Percentiles rank a stretch among this genome's conserved stretches.
Evolutionary conservation across 1,139 yeast species (phyloP).

Genomic region (Debaryomycetaceae sp.): DNA sequence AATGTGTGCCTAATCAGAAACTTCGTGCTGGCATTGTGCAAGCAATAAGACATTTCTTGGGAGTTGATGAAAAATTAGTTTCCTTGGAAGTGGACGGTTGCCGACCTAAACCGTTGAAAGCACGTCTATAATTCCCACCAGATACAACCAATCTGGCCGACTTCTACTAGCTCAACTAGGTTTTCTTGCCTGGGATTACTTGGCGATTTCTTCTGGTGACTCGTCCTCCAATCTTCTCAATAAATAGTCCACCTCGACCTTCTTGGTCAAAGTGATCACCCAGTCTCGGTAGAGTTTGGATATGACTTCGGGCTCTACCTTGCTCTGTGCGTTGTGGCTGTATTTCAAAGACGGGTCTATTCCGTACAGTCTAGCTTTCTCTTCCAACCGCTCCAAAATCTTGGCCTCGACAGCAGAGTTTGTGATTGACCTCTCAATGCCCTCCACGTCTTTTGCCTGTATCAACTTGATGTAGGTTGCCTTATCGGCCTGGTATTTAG

Average conservation of each 20-base stretch:
- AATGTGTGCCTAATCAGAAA: too few species aligned
- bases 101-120: too few species aligned
- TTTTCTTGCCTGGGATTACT: background rate
- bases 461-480: conserved; percentile 65
- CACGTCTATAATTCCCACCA: too few species aligned
- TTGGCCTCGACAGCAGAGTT: conserved; percentile 82
- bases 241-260: conserved; percentile 89
- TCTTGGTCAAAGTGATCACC: conserved; percentile 90
- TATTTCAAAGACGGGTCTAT: conserved; percentile 78
- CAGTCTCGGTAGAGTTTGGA: conserved; percentile 81
- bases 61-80: too few species aligned
- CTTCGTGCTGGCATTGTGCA: too few species aligned
- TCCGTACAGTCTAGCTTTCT: conserved; percentile 84
- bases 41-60: too few species aligned
- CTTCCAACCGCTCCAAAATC: conserved; percentile 71
- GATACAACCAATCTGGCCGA: too few species aligned
- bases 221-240: conserved; percentile 76
- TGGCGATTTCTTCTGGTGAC: conserved; percentile 5
- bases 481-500: conserved; percentile 72
- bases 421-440: conserved; percentile 79
- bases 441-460: conserved; percentile 58
- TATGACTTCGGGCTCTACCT: conserved; percentile 75
- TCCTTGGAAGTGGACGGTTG: too few species aligned
- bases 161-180: too few species aligned
- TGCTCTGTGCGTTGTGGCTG: conserved; percentile 66